phyloP scores from a whole-genome alignment of 139 green algal species.

The Tetradesmus lagerheimii region DNA sequence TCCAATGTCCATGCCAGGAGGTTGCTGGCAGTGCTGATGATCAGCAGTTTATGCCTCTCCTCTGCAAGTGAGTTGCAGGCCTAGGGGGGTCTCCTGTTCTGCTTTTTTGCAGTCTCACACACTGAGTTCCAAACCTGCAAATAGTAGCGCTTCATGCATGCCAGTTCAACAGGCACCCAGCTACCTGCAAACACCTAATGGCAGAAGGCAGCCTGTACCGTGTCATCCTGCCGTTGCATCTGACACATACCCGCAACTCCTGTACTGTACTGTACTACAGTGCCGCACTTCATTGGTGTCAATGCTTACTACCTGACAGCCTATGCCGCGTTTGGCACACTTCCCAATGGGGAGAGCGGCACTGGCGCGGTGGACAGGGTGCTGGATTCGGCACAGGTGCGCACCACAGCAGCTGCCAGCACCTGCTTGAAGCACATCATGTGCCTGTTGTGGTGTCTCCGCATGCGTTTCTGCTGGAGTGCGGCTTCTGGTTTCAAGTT shows the following conservation, averaged over 20 bases:
- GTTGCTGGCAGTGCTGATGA: not conserved
- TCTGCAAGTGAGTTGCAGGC: too few relatives aligned
- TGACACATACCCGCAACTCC: not conserved
- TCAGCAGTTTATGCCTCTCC: not conserved
- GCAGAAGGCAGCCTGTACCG: too few relatives aligned
- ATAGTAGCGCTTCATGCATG: too few relatives aligned
- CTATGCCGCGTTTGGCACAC: not conserved
- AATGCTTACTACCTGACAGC: slow-evolving; percentile 20
- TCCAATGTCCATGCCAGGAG: not conserved
- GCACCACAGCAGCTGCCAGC: not conserved
- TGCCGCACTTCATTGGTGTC: not conserved
- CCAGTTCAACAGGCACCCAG: too few relatives aligned
- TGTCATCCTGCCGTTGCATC: too few relatives aligned
- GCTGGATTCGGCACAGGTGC: slow-evolving; percentile 24
- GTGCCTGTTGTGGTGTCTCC: too few relatives aligned
- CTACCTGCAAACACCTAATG: too few relatives aligned
- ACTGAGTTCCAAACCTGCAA: too few relatives aligned
- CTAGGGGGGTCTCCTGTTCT: too few relatives aligned
- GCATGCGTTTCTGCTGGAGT: too few relatives aligned
- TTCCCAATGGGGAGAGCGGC: not conserved
- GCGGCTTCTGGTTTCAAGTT: too few relatives aligned
- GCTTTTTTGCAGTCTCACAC: too few relatives aligned
- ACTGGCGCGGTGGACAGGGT: not conserved
- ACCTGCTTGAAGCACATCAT: not conserved
- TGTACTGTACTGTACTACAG: not conserved